Percentiles rank a stretch among this genome's conserved stretches.
These are phyloP conservation scores for Populus deltoides DNA, from an alignment of 345 rosid species.

Conservation along the genomic window DNA sequence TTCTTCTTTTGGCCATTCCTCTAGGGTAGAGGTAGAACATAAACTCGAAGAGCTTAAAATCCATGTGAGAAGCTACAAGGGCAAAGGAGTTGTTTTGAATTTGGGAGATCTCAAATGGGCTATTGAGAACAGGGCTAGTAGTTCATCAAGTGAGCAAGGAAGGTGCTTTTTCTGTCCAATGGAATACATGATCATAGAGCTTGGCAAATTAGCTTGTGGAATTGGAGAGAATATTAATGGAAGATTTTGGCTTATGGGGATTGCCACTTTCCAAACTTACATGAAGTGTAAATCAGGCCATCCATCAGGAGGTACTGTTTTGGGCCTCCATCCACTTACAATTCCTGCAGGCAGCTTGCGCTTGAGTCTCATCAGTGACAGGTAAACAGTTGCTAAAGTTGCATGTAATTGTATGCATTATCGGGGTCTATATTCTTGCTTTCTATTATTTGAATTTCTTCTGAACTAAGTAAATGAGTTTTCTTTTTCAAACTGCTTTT, in stretches of 20 bases:
- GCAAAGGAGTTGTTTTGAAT: constrained; percentile 55
- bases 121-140: constrained; percentile 41
- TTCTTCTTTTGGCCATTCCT: constrained; percentile 47
- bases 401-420: constrained; percentile 7
- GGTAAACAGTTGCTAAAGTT: constrained; percentile 47
- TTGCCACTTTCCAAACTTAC: constrained; percentile 80
- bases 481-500: not conserved
- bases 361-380: constrained; percentile 68
- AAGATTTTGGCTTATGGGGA: constrained; percentile 73
- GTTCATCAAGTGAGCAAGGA: constrained; percentile 32
- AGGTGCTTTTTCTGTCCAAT: constrained; percentile 35
- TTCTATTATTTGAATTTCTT: not conserved
- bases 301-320: constrained; percentile 62
- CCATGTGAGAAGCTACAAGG: constrained; percentile 38
- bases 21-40: constrained; percentile 51
- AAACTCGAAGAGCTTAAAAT: constrained; percentile 57
- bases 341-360: constrained; percentile 67
- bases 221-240: constrained; percentile 42
- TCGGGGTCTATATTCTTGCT: not conserved
- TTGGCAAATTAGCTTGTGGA: constrained; percentile 58
- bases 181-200: constrained; percentile 70
- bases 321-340: constrained; percentile 68
- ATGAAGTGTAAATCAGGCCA: constrained; percentile 66
- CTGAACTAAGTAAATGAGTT: not conserved
- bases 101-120: constrained; percentile 81